Evolutionary conservation across 2,329 filamentous ascomycete genomes (phyloP).

Genomic region (Colletotrichum salicis): DNA sequence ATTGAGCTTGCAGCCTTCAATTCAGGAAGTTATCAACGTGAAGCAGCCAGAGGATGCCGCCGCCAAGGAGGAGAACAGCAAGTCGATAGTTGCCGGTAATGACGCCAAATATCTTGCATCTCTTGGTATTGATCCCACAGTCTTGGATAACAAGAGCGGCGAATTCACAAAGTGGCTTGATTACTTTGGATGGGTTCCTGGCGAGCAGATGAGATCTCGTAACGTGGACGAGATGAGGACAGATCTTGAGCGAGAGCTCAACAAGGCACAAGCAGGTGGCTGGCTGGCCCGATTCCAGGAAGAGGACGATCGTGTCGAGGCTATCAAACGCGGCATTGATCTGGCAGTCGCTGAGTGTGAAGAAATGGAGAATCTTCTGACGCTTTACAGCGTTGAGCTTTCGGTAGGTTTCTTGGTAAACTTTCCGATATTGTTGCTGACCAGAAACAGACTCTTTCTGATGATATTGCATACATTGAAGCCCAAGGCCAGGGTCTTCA

Average conservation of each 20-base stretch:
- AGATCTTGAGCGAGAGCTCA: constrained; percentile 87
- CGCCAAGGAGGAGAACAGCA: constrained; percentile 62
- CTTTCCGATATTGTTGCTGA: constrained; percentile 37
- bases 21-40: constrained; percentile 44
- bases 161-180: constrained; percentile 87
- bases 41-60: constrained; percentile 40
- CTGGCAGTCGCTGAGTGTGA: constrained; percentile 94
- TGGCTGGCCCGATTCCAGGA: constrained; percentile 88
- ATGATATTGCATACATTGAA: constrained; percentile 97
- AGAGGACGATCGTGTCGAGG: constrained; percentile 89
- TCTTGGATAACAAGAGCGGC: constrained; percentile 80
- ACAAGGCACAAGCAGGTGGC: constrained; percentile 89
- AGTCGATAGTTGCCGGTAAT: constrained; percentile 75
- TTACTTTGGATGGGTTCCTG: constrained; percentile 88
- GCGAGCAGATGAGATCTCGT: constrained; percentile 77
- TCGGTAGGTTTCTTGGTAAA: constrained; percentile 69
- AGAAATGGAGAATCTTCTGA: constrained; percentile 92
- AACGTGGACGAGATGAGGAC: constrained; percentile 83
- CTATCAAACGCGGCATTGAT: constrained; percentile 87
- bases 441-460: constrained; percentile 80
- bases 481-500: constrained; percentile 96
- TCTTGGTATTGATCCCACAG: constrained; percentile 78
- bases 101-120: constrained; percentile 81
- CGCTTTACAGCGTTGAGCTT: constrained; percentile 92
- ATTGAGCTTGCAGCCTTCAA: constrained; percentile 51